Evolutionary conservation across 2,329 filamentous ascomycete genomes (phyloP), one percentile per base, ranked within the genome.

Genomic region (Aspergillus sp.): DNA sequence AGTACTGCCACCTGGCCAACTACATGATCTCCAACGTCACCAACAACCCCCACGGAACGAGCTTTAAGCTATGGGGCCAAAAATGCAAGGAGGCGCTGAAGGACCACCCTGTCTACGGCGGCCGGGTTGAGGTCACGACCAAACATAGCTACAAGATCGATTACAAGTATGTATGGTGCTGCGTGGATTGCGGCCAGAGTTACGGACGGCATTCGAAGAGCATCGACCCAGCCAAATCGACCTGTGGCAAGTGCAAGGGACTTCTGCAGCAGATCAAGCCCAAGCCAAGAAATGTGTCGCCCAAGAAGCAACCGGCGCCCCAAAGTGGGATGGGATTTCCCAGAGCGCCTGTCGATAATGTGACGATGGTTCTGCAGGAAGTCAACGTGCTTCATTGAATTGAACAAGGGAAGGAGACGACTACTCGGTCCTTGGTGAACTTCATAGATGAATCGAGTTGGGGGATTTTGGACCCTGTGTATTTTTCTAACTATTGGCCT

Each of bases 1-100:
- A 99, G 69, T 98, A 95, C 79, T 98, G 95, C 74, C 95, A 99
- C 71, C 80, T 98, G 1, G 89, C 91, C 49, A 96, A 92, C 69
- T 97, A 94, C 75, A 96, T 98, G 87, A 81, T 98, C 63, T 88
- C 84, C 52, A 86, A 88, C 39, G 80, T 93, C 39, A 88, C 85
- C 49, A 87, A 87, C 57, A 88, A 90, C 62, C 91, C 92, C 0
- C 93, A 97, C 72, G 93, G 93, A 22, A 83, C 85, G 12, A 89
- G 91, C 67, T 97, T 97, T 82, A 93, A 96, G 74, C 71, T 76
- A 1, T 96, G 92, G 85, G 78, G 75, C 0, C 63, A 61, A 9
- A 75, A 73, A 55, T 80, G 76, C 62, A 75, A 71, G 14, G 63
- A 69, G 31, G 74, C 72, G 29, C 62, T 80, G 49, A 67, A 67